These are phyloP conservation scores for Cladosporium velox DNA, from an alignment of 2,329 filamentous ascomycete species.

Conservation along the genomic window DNA sequence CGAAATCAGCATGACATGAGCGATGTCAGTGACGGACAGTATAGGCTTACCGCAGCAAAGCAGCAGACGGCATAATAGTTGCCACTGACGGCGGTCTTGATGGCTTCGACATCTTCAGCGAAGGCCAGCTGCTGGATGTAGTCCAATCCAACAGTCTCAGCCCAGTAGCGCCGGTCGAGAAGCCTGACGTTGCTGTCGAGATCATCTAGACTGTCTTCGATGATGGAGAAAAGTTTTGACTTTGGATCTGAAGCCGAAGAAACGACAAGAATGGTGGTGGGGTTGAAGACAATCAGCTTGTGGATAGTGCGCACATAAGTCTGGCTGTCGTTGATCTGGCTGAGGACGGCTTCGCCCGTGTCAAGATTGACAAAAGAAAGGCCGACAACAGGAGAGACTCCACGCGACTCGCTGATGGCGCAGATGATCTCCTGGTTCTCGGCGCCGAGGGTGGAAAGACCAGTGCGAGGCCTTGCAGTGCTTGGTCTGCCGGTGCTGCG, in stretches of 20 bases:
- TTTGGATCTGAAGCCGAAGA: conserved; percentile 68
- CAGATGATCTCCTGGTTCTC: conserved; percentile 76
- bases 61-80: conserved; percentile 85
- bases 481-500: conserved; percentile 30
- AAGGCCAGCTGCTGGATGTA: conserved; percentile 80
- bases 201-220: conserved; percentile 70
- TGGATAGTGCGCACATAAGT: conserved; percentile 87
- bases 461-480: conserved; percentile 55
- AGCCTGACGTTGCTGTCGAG: conserved; percentile 59
- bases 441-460: conserved; percentile 59
- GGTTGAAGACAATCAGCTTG: conserved; percentile 79
- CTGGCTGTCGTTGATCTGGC: conserved; percentile 90
- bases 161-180: conserved; percentile 80
- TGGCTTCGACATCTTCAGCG: conserved; percentile 73
- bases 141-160: conserved; percentile 73
- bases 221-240: conserved; percentile 72
- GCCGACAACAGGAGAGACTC: conserved; percentile 79
- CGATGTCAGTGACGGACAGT: not conserved
- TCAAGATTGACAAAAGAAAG: conserved; percentile 85
- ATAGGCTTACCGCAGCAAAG: conserved; percentile 72
- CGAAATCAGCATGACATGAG: conserved; percentile 25
- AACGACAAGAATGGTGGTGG: conserved; percentile 77
- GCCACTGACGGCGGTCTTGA: conserved; percentile 76
- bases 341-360: conserved; percentile 80
- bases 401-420: conserved; percentile 84